A percentile compares a stretch with the other conserved stretches of the same genome.
These are phyloP conservation scores for Babesia gibsoni DNA, from an alignment of 169 alveolate species.

Conservation along the genomic window DNA sequence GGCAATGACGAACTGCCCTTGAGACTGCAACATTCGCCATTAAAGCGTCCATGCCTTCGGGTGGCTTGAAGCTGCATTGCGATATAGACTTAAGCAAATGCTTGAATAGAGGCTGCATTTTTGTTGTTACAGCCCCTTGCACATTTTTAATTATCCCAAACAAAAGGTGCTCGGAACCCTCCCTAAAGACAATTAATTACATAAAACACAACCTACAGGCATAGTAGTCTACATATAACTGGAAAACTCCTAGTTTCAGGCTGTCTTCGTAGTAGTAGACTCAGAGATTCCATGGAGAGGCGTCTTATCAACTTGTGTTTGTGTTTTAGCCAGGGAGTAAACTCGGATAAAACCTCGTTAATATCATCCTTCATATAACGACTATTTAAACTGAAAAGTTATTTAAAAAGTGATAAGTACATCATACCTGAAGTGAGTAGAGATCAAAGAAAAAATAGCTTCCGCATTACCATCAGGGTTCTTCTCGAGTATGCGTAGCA, in stretches of 20 bases:
- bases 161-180: constrained; percentile 53
- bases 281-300: constrained; percentile 60
- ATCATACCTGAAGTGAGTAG: constrained; percentile 56
- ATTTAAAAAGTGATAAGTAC: neutral
- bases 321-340: constrained; percentile 40
- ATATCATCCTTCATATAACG: constrained; percentile 21
- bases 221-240: neutral
- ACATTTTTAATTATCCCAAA: constrained; percentile 49
- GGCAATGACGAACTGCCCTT: constrained; percentile 9
- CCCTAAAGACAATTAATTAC: constrained; percentile 2
- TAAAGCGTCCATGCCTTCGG: neutral
- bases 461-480: constrained; percentile 49
- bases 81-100: constrained; percentile 5
- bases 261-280: constrained; percentile 40
- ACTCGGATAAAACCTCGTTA: constrained; percentile 7
- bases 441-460: constrained; percentile 39
- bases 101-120: constrained; percentile 29
- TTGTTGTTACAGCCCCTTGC: constrained; percentile 47
- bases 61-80: neutral
- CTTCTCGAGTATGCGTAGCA: constrained; percentile 35
- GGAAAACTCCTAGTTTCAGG: neutral
- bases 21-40: neutral
- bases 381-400: constrained; percentile 10
- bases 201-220: constrained; percentile 24
- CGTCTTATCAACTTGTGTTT: constrained; percentile 27